Percentiles rank a stretch among this genome's conserved stretches.
Evolutionary conservation across 345 rosid species (phyloP).

Genomic region (Hibiscus syriacus): DNA sequence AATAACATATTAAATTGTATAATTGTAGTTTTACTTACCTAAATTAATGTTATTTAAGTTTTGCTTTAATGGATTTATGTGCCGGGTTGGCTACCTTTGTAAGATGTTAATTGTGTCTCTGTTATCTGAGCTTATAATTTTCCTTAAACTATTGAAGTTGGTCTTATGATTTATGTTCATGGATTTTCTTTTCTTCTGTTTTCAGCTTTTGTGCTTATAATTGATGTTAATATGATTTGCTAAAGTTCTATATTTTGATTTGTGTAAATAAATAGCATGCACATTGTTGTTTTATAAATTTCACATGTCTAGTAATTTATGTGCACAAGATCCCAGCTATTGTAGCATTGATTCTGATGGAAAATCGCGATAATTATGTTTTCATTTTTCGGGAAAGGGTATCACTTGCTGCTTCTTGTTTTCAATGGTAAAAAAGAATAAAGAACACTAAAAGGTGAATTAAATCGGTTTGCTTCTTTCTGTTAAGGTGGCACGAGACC

Average conservation of each 20-base stretch:
- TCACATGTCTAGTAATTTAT: background rate
- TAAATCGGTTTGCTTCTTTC: background rate
- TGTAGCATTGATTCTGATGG: background rate
- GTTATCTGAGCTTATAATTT: background rate
- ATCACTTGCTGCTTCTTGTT: background rate
- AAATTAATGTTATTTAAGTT: background rate
- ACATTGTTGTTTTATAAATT: background rate
- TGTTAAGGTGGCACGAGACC: conserved; percentile 60
- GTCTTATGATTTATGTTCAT: background rate
- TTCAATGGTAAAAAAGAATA: background rate
- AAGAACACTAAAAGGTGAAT: background rate
- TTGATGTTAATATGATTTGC: background rate
- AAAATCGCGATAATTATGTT: background rate
- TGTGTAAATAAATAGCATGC: background rate
- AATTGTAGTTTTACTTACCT: background rate
- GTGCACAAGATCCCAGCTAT: background rate
- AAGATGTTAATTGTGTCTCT: background rate
- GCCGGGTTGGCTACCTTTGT: background rate
- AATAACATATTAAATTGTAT: background rate
- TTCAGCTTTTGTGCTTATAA: background rate
- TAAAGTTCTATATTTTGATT: background rate
- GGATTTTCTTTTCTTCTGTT: no score
- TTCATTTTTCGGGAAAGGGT: background rate
- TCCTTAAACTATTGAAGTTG: background rate
- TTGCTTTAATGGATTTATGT: background rate